Conservation (phyloP, 148 eudicot species). For the Chenopodium quinoa region DNA sequence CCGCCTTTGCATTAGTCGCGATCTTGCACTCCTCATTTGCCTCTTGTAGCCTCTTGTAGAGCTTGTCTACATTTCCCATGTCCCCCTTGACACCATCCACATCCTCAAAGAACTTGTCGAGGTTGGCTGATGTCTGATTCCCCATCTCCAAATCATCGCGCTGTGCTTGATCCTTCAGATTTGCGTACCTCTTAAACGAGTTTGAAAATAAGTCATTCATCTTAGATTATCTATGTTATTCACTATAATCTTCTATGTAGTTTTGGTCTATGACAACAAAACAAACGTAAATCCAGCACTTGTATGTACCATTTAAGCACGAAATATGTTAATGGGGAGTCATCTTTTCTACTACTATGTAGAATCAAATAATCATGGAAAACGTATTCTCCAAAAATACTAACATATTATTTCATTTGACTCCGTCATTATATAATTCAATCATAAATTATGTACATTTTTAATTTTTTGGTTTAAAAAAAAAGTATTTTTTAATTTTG, state of each 20-base stretch:
- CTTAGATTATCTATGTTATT: slow-evolving; percentile 2
- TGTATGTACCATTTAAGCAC: slow-evolving; percentile 4
- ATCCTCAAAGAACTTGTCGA: slow-evolving; percentile 59
- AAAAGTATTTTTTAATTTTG: no score
- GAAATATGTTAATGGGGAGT: not conserved
- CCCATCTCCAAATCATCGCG: slow-evolving; percentile 53
- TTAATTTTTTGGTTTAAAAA: no score
- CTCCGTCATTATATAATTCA: slow-evolving; percentile 17
- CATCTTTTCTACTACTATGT: not conserved
- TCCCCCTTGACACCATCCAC: slow-evolving; percentile 65
- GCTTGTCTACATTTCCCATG: slow-evolving; percentile 52
- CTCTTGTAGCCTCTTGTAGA: slow-evolving; percentile 59
- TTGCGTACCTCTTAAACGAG: slow-evolving; percentile 63
- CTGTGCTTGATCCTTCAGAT: slow-evolving; percentile 41
- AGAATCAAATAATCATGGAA: slow-evolving; percentile 12
- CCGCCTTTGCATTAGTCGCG: slow-evolving; percentile 57
- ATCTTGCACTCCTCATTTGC: slow-evolving; percentile 58
- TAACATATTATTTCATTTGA: slow-evolving; percentile 7
- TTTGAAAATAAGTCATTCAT: slow-evolving; percentile 82
- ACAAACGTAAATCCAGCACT: not conserved
- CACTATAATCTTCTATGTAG: not conserved
- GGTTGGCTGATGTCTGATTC: slow-evolving; percentile 39
- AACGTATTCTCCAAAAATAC: not conserved
- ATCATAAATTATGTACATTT: not conserved
- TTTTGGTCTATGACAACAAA: not conserved